Evolutionary conservation across 345 rosid genomes (phyloP).

Genomic region (Populus ilicifolia): DNA sequence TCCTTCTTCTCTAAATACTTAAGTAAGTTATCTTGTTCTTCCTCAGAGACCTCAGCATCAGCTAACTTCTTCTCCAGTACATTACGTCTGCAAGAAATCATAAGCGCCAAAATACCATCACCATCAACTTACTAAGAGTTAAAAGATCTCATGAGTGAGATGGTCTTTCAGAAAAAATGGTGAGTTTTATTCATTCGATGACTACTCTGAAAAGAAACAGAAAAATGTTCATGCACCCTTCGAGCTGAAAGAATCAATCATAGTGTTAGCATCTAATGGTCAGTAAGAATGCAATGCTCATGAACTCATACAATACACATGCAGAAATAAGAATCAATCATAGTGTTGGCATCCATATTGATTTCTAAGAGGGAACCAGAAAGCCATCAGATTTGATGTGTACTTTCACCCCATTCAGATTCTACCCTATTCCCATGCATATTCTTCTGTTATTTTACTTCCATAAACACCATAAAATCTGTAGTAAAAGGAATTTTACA

Average conservation of each 20-base stretch:
- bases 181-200: background rate
- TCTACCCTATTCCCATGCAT: background rate
- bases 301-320: background rate
- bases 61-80: constrained; percentile 91
- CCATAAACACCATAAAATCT: too few species aligned
- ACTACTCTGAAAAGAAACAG: background rate
- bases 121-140: background rate
- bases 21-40: constrained; percentile 83
- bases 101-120: background rate
- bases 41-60: constrained; percentile 94
- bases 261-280: background rate
- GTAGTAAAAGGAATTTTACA: too few species aligned
- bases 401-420: background rate
- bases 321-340: background rate
- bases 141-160: constrained; percentile 1
- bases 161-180: background rate
- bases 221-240: background rate
- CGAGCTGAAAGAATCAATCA: background rate
- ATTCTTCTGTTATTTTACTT: too few species aligned
- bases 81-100: constrained; percentile 60
- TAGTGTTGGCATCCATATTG: too few species aligned
- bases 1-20: constrained; percentile 91
- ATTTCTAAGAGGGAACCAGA: background rate
- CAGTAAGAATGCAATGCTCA: background rate
- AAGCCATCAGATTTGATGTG: background rate